These are phyloP conservation scores for Coemansia sp. DNA, from an alignment of 192 early-diverging fungal species.

Conservation along the genomic window DNA sequence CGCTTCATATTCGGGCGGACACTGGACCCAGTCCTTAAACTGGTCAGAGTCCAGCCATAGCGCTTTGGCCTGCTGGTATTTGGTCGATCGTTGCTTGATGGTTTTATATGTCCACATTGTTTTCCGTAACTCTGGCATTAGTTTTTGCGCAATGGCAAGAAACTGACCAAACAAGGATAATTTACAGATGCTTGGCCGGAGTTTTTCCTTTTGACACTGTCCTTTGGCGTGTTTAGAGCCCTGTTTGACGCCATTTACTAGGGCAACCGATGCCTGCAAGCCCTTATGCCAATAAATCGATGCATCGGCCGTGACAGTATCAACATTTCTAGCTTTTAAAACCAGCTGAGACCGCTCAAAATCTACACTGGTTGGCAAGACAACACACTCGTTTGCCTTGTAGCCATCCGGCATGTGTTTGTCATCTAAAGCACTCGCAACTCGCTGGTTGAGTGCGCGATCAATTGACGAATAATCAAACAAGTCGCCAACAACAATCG, in stretches of 20 bases:
- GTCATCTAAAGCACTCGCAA: constrained; percentile 6
- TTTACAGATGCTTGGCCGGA: constrained; percentile 42
- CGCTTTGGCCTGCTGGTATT: constrained; percentile 31
- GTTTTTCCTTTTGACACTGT: constrained; percentile 20
- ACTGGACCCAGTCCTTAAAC: constrained; percentile 32
- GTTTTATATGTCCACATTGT: constrained; percentile 18
- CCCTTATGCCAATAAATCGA: constrained; percentile 47
- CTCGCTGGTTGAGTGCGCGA: constrained; percentile 65
- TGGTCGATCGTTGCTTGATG: constrained; percentile 22
- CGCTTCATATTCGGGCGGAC: constrained; percentile 22
- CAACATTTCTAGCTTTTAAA: constrained; percentile 2
- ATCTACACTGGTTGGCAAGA: constrained; percentile 7
- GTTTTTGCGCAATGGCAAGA: background rate
- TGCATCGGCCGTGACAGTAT: constrained; percentile 35
- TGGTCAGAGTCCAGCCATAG: constrained; percentile 9
- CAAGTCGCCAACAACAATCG: constrained; percentile 68
- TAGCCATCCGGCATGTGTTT: constrained; percentile 10
- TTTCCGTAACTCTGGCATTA: background rate
- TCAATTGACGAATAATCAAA: constrained; percentile 61
- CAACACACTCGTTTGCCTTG: background rate
- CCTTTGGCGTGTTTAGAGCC: constrained; percentile 44
- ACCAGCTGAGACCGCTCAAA: constrained; percentile 37
- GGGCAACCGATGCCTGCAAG: constrained; percentile 32
- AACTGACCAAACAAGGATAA: constrained; percentile 19
- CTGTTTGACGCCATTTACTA: constrained; percentile 56